These are phyloP conservation scores for Phellinidium pouzarii DNA, from an alignment of 1,284 basidiomycete species.

Conservation along the genomic window DNA sequence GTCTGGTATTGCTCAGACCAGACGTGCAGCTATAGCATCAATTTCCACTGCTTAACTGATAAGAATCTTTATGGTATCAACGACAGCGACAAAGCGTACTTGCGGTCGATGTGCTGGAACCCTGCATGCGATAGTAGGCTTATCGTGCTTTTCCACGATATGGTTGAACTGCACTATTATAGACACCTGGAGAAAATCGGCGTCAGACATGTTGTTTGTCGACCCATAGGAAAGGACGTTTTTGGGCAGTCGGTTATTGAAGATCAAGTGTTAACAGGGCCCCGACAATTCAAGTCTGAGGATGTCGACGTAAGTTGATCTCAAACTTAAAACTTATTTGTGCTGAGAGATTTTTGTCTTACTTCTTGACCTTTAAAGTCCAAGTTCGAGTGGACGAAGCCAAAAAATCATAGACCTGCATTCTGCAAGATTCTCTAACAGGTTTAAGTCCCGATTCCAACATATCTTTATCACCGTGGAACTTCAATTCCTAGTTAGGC, in stretches of 20 bases:
- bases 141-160: constrained; percentile 13
- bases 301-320: not conserved
- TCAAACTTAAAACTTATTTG: not conserved
- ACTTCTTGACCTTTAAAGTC: not conserved
- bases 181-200: constrained; percentile 8
- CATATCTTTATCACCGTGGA: not conserved
- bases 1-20: constrained; percentile 9
- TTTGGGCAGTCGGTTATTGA: not conserved
- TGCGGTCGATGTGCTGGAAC: constrained; percentile 5
- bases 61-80: constrained; percentile 4
- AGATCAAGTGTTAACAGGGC: not conserved
- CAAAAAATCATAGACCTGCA: constrained; percentile 1
- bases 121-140: not conserved
- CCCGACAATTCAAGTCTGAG: constrained; percentile 5
- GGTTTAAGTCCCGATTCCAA: not conserved
- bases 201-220: constrained; percentile 2
- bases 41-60: not conserved
- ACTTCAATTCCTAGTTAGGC: not conserved
- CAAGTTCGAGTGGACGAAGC: constrained; percentile 12
- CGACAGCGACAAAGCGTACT: not conserved
- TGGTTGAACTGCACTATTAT: constrained; percentile 15
- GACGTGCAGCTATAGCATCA: constrained; percentile 1
- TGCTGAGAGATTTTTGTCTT: not conserved
- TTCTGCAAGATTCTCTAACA: not conserved
- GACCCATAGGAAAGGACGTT: not conserved